These are phyloP conservation scores for Hypoxylon cercidicola DNA, from an alignment of 495 filamentous ascomycete genomes.

Conservation along the genomic window DNA sequence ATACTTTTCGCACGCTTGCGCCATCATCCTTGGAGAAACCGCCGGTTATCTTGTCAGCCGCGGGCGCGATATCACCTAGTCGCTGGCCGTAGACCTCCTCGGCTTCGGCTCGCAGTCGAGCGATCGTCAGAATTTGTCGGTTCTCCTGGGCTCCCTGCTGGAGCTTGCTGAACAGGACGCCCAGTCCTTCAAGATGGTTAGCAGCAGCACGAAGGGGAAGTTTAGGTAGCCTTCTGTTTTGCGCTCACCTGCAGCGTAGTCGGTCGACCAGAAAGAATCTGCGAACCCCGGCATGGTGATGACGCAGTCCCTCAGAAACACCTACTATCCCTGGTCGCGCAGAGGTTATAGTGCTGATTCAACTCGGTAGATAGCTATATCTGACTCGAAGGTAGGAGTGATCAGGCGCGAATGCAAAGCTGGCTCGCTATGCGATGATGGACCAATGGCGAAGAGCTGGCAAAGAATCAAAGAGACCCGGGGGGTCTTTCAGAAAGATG, in stretches of 20 bases:
- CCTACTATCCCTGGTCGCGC: conserved; percentile 9
- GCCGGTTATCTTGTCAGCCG: conserved; percentile 81
- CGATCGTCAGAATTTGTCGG: conserved; percentile 89
- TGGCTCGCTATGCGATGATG: conserved; percentile 30
- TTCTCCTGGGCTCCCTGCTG: conserved; percentile 97
- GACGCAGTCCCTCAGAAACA: conserved; percentile 32
- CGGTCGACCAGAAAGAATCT: conserved; percentile 94
- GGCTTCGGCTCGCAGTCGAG: conserved; percentile 93
- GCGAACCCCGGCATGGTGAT: conserved; percentile 82
- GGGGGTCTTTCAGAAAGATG: conserved; percentile 6
- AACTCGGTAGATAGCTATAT: conserved; percentile 9
- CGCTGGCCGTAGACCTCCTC: conserved; percentile 88
- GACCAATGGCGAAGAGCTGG: conserved; percentile 4
- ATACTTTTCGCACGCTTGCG: conserved; percentile 92
- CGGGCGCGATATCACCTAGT: conserved; percentile 83
- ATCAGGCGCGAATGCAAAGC: conserved; percentile 17
- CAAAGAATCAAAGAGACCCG: conserved; percentile 25
- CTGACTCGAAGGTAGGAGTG: not conserved
- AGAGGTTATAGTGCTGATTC: conserved; percentile 11
- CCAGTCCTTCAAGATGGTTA: conserved; percentile 70
- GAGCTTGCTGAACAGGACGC: conserved; percentile 95
- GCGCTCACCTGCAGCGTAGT: conserved; percentile 84
- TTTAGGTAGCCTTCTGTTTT: conserved; percentile 12
- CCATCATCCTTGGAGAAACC: conserved; percentile 95
- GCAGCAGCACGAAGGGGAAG: conserved; percentile 3